Evolutionary conservation across 805 yeast species (phyloP), one percentile per base, ranked within the genome.

Genomic region (Clavispora vitiphila): DNA sequence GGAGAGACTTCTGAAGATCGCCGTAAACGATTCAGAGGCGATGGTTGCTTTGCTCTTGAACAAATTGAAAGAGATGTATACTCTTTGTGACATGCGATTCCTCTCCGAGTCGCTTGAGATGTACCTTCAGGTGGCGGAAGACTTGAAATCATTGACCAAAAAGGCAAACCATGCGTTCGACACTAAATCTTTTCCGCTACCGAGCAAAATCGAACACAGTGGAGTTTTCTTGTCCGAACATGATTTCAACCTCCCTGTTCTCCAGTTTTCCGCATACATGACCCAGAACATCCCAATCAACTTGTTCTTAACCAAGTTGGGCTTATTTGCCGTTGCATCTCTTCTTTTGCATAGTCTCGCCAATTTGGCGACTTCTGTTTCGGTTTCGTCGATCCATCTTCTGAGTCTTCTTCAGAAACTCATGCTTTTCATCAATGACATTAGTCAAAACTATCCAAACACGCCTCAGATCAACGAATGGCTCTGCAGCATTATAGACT

Each of bases 21-120:
- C 35, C 62, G 66, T 38, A 53, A 74, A 25, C 55, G 46, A 41
- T 37, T 11, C 50, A 41, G 38, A 34, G 40, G 12, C 39, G 44
- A 8, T 30, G 37, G 18, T 37, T 22, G 39, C 44, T 18, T 36
- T 64, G 25, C 71, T 76, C 38, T 64, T 66, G 12, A 59, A 68
- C 47, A 72, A 73, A 44, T 77, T 80, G 40, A 71, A 73, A 6
- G 57, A 80, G 34, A 83, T 82, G 0, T 59, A 71, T 24, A 65
- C 78, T 3, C 71, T 77, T 42, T 75, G 74, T 41, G 74, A 74
- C 35, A 68, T 86, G 64, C 71, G 73, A 20, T 70, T 84, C 19
- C 60, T 68, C 20, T 83, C 81, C 21, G 90, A 85, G 39, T 72
- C 91, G 0, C 55, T 82, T 26, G 61, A 57, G 3, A 70, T 74